These are phyloP conservation scores for Nothophaeocryptopus gaeumannii DNA, from an alignment of 2,329 filamentous ascomycete genomes.

Conservation along the genomic window DNA sequence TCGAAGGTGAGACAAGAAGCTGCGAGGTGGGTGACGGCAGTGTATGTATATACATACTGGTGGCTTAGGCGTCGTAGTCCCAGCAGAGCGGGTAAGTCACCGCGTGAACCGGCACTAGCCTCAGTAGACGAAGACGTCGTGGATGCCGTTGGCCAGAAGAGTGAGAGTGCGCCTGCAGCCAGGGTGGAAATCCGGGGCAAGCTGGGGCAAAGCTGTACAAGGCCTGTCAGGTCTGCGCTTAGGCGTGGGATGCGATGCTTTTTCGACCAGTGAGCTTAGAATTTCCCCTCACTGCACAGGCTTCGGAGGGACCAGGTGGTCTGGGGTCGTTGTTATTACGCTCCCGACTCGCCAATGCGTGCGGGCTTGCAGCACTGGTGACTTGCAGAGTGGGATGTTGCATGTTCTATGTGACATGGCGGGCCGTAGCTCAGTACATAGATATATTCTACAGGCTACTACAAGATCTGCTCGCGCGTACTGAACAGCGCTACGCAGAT, in stretches of 20 bases:
- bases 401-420: too few relatives aligned
- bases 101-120: constrained; percentile 8
- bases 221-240: neutral
- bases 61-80: neutral
- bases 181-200: constrained; percentile 16
- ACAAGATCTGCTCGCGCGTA: too few relatives aligned
- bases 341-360: constrained; percentile 7
- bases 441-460: neutral
- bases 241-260: constrained; percentile 22
- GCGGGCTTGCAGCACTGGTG: constrained; percentile 19
- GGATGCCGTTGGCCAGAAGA: constrained; percentile 7
- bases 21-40: too few relatives aligned
- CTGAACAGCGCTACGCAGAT: too few relatives aligned
- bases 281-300: constrained; percentile 14
- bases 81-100: constrained; percentile 14
- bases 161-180: constrained; percentile 2
- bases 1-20: neutral
- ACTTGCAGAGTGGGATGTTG: constrained; percentile 30
- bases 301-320: constrained; percentile 1
- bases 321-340: constrained; percentile 15
- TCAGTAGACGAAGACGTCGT: constrained; percentile 11
- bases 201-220: constrained; percentile 6
- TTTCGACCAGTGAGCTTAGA: constrained; percentile 16
- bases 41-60: too few relatives aligned
- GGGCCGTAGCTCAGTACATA: constrained; percentile 12